Percentiles rank a stretch among this genome's conserved stretches.
Evolutionary conservation across 176 grass and related monocot genomes (phyloP).

Genomic region (Ensete ventricosum): DNA sequence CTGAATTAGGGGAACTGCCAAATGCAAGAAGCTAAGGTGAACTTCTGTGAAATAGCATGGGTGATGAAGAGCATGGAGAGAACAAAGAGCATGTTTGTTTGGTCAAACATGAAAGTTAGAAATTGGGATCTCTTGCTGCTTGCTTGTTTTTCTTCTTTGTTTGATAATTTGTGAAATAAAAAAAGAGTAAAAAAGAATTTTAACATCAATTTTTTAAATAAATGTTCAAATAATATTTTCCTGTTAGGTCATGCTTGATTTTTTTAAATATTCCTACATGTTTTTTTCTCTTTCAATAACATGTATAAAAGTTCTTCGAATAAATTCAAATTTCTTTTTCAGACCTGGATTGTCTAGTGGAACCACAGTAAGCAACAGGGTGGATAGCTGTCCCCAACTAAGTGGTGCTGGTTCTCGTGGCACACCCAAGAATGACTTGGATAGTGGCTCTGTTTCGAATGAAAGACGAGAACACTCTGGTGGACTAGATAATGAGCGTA

Average conservation of each 20-base stretch:
- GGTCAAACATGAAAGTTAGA: too few relatives aligned
- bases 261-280: neutral
- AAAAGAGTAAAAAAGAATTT: too few relatives aligned
- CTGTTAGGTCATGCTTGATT: neutral
- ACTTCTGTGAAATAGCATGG: too few relatives aligned
- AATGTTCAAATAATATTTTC: too few relatives aligned
- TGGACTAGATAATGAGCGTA: slow-evolving; percentile 56
- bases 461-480: slow-evolving; percentile 59
- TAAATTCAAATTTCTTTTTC: slow-evolving; percentile 4
- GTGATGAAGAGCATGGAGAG: too few relatives aligned
- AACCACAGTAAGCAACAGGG: slow-evolving; percentile 44
- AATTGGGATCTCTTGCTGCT: too few relatives aligned
- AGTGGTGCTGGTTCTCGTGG: slow-evolving; percentile 32
- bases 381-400: slow-evolving; percentile 46
- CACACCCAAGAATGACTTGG: slow-evolving; percentile 32
- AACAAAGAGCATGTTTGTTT: too few relatives aligned
- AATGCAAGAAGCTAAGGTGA: too few relatives aligned
- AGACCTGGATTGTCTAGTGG: slow-evolving; percentile 49
- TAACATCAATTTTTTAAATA: too few relatives aligned
- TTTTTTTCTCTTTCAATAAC: neutral
- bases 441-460: slow-evolving; percentile 40
- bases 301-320: neutral
- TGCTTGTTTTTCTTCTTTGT: too few relatives aligned
- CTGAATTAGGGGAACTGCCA: too few relatives aligned
- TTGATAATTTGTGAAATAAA: too few relatives aligned